Evolutionary conservation across 352 stramenopile genomes (phyloP), one percentile per base, ranked within the genome.

Genomic region (Plasmopara halstedii): DNA sequence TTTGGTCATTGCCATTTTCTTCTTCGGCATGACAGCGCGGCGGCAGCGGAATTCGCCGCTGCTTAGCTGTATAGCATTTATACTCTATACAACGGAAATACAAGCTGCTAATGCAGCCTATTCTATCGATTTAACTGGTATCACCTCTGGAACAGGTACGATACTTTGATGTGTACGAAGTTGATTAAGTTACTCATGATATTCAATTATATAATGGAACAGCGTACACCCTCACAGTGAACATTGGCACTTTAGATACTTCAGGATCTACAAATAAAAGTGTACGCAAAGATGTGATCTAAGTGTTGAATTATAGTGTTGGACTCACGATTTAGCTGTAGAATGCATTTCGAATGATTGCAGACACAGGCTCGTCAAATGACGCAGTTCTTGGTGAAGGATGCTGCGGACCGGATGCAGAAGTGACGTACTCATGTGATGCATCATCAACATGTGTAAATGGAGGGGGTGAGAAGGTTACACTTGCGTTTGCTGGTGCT

Each of bases 351-450:
- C 67, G 69, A 33, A 42, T 93, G 11, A 85, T 93, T 31, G 71
- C 76, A 36, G 81, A 93, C 60, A 93, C 81, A 0, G 81, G 81
- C 2, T 93, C 81, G n/a, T 86, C 78, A 8, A 93, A 89, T 35
- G 71, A 83, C 26, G 81, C 81, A 1, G 64, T 90, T 22, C 63
- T 89, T 4, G 72, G 77, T 14, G 18, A 58, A 7, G 60, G 59
- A 27, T 93, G 81, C 59, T 93, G 81, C 31, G 73, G 61, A 0
- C 49, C 43, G 1, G 51, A 58, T 17, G 67, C 68, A 5, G 32
- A 69, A 1, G 59, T 71, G 15, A 79, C 70, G n/a, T 93, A 81
- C 56, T 73, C 58, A 33, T 93, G 81, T 36, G 59, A 49, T 29
- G 65, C 59, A 2, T 93, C 81, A 4, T 67, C 74, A 9, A 88